A percentile compares a stretch with the other conserved stretches of the same genome.
Evolutionary conservation across 2,329 filamentous ascomycete genomes (phyloP).

Genomic region (Pestalotiopsis fici): DNA sequence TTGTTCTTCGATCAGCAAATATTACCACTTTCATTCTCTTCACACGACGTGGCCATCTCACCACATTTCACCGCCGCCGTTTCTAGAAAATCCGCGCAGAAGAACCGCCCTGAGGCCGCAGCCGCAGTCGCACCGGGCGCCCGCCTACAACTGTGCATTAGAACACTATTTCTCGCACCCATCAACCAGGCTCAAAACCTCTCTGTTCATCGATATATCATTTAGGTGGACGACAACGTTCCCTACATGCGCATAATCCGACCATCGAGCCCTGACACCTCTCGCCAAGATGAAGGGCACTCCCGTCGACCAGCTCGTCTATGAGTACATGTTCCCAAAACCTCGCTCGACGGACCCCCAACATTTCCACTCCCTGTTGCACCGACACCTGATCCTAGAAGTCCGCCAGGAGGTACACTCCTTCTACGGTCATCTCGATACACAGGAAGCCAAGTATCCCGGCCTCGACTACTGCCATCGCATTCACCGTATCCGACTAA

Average conservation of each 20-base stretch:
- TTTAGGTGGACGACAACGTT: background rate
- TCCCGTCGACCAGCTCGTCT: constrained; percentile 71
- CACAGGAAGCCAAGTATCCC: constrained; percentile 78
- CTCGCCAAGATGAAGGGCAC: constrained; percentile 66
- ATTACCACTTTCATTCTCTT: background rate
- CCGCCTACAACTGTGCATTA: background rate
- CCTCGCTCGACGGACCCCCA: constrained; percentile 68
- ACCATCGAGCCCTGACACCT: background rate
- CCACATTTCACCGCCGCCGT: background rate
- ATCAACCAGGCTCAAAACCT: no score
- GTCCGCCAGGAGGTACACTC: constrained; percentile 77
- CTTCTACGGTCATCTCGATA: constrained; percentile 79
- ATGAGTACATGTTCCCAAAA: constrained; percentile 72
- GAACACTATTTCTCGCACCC: no score
- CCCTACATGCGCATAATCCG: background rate
- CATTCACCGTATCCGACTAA: constrained; percentile 76
- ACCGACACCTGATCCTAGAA: constrained; percentile 72
- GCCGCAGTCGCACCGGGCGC: background rate
- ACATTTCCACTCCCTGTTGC: constrained; percentile 70
- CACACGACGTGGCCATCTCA: background rate
- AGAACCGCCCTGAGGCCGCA: background rate
- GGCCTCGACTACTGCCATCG: constrained; percentile 76
- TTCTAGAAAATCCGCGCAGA: background rate
- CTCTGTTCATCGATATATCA: background rate
- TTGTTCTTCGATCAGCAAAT: background rate